Evolutionary conservation across 140 eudicot genomes (phyloP).

Genomic region (Bidens hawaiensis): DNA sequence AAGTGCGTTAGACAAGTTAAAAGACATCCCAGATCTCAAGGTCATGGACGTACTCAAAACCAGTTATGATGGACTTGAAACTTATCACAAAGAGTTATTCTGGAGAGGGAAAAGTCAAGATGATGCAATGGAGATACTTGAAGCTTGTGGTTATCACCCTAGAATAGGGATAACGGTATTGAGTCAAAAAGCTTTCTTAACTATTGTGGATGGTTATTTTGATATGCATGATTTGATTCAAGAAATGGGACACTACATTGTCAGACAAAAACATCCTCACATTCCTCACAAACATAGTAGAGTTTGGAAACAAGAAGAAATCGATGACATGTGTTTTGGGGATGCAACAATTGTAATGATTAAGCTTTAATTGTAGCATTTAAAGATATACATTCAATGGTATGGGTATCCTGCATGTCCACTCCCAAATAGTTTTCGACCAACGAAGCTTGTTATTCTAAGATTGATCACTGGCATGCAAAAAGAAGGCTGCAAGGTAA

Average conservation of each 20-base stretch:
- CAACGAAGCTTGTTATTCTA: conserved; percentile 1
- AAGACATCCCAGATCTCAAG: too few relatives aligned
- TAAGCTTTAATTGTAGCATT: too few relatives aligned
- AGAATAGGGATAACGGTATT: too few relatives aligned
- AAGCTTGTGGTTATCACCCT: background rate
- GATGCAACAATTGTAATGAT: too few relatives aligned
- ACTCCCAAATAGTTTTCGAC: conserved; percentile 5
- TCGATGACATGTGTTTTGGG: too few relatives aligned
- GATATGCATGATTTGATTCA: background rate
- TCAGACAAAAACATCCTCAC: background rate
- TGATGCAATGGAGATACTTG: background rate
- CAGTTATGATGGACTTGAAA: too few relatives aligned
- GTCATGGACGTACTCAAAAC: too few relatives aligned
- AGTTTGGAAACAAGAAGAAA: background rate
- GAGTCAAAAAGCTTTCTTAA: background rate
- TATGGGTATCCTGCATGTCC: background rate
- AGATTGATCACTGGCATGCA: background rate
- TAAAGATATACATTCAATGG: too few relatives aligned
- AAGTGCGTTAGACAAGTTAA: too few relatives aligned
- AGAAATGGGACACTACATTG: background rate
- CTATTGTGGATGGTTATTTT: background rate
- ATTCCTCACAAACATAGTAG: background rate
- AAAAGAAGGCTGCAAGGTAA: too few relatives aligned
- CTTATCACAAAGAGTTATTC: conserved; percentile 6
- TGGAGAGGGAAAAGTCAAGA: background rate